Conservation (phyloP, 2,329 filamentous ascomycete species). For the Scedosporium aurantiacum region DNA sequence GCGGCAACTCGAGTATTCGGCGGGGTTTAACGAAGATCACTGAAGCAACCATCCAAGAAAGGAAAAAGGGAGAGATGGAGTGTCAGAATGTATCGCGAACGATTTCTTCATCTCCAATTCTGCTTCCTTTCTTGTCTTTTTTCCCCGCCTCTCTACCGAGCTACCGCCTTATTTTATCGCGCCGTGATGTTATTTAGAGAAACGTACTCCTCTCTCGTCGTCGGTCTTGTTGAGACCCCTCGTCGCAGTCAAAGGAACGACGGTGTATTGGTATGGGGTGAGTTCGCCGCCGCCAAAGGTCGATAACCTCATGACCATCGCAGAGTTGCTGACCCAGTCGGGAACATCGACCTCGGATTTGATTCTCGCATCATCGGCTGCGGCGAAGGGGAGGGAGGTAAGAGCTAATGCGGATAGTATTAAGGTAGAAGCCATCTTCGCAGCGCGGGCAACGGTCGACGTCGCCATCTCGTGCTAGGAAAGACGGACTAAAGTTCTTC, state of each 20-base stretch:
- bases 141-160: neutral
- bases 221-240: conserved; percentile 31
- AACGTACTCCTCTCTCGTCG: conserved; percentile 24
- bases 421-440: conserved; percentile 21
- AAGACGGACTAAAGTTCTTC: conserved; percentile 6
- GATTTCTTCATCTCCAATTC: no score
- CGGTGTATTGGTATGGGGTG: conserved; percentile 21
- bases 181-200: neutral
- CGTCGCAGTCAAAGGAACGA: conserved; percentile 32
- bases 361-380: conserved; percentile 22
- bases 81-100: no score
- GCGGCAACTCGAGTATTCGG: neutral
- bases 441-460: conserved; percentile 23
- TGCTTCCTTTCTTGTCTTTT: neutral
- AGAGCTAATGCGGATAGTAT: conserved; percentile 19
- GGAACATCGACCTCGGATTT: conserved; percentile 22
- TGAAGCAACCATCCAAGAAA: no score
- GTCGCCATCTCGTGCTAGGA: conserved; percentile 18
- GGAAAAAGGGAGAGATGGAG: no score
- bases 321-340: conserved; percentile 25
- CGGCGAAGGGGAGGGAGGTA: conserved; percentile 18
- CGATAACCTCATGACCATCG: conserved; percentile 29
- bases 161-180: neutral
- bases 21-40: neutral
- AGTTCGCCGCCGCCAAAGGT: conserved; percentile 11